Evolutionary conservation across 805 yeast species (phyloP), one percentile per base, ranked within the genome.

Genomic region (Myxozyma nipponensis): DNA sequence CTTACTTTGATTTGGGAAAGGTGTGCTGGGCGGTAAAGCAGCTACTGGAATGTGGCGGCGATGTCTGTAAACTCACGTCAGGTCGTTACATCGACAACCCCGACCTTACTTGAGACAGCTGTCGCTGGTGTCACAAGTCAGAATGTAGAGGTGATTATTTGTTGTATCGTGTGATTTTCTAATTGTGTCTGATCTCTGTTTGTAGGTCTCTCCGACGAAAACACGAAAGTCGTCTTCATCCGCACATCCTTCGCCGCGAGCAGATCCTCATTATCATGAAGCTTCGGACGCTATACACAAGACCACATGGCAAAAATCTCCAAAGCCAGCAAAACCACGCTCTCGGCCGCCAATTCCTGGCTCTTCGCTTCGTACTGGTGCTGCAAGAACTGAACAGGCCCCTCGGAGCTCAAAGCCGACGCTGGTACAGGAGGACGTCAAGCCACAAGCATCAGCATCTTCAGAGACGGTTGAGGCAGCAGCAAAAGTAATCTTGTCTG

Each of bases 401-500:
- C 38, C 19, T n/a, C n/a, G n/a, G n/a, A 13, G 19, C 6, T 18
- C 38, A 13, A 13, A 7, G 21, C 6, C 38, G 19, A 13, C 15
- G 19, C 6, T 17, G 21, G 15, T n/a, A 13, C 32, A 35, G 6
- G n/a, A 10, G 17, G 19, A 10, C 19, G 38, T n/a, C 38, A 18
- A 35, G 17, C 15, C 19, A 7, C 6, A 10, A 35, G 15, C 38
- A 13, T 10, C 38, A 35, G 38, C 6, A 13, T 35, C 19, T 7
- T 17, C 6, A n/a, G 21, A 35, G 17, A 5, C 38, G 6, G 7
- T 35, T 13, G 35, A 19, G 22, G 47, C 26, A 9, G 15, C 46
- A 7, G 19, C 43, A 26, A 61, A 50, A 44, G 45, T 55, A 45
- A 67, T 81, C 10, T 84, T 85, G 1, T 46, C 54, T 13, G 69